Base-by-base conservation (phyloP, 345 rosid species). In the Litchi chinensis region DNA sequence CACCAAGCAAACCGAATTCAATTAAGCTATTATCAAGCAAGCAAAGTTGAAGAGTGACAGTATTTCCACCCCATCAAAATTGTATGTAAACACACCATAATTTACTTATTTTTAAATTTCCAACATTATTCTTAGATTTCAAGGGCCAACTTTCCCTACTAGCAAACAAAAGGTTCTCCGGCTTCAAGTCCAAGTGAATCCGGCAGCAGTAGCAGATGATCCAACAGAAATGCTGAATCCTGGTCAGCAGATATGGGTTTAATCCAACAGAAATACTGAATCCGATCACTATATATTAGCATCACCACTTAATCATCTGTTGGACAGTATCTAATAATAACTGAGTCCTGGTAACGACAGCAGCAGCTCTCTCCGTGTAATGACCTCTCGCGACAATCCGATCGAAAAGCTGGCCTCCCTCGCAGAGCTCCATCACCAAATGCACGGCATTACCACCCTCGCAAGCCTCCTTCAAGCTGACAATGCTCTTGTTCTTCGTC, bases 401-500 rank as follows among this genome's bases (percentile, higher is more conserved):
- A 89, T 97, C 99, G 79, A 97, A 97, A 70, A 97, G 90, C 79
- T 97, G 98, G 18, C 99, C 99, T 15, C 99, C 99, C 82, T 97
- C 99, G 46, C 99, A 97, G n/a, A 97, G 85, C 92, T 97, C 99
- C 99, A 97, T 97, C 72, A 95, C 98, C 86, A 95, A 87, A 89
- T 97, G 98, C 81, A 97, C 99, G 12, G 99, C 99, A 83, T 83
- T 89, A 67, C 94, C 98, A 65, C 94, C 99, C 88, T 97, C 99
- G 74, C 95, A 93, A 6, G 99, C 98, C 79, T 97, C 99, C 79
- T 90, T 93, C 82, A 97, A 80, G 85, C 85, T 90, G 78, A 97
- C 99, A 39, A 97, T 94, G 75, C 97, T 97, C 50, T 98, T 87
- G 80, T 87, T 89, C 88, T 83, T 82, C 0, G 99, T 98, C 82